Percentiles rank a stretch among this genome's conserved stretches.
These are phyloP conservation scores for Hirschioporus abietinus DNA, from an alignment of 768 basidiomycete genomes.

Conservation along the genomic window DNA sequence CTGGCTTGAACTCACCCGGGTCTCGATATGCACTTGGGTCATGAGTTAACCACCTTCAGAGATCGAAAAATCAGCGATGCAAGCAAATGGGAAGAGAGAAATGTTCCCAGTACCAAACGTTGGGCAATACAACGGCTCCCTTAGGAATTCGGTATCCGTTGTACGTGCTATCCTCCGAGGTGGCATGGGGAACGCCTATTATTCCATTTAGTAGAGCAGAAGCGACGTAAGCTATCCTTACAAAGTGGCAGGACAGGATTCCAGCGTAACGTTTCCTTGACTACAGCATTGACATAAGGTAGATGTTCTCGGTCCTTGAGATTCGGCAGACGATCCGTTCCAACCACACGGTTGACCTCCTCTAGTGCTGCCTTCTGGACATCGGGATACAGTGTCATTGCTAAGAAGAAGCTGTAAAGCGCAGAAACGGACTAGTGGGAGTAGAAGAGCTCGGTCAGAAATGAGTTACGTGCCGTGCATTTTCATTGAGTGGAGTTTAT, in stretches of 20 bases:
- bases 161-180: neutral
- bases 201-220: neutral
- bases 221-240: constrained; percentile 1
- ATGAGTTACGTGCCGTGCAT: too few relatives aligned
- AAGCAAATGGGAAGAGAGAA: neutral
- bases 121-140: neutral
- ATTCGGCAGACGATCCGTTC: constrained; percentile 29
- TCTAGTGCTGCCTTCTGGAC: constrained; percentile 31
- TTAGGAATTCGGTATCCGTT: neutral
- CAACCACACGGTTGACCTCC: constrained; percentile 35
- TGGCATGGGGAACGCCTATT: constrained; percentile 9
- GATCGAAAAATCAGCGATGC: neutral
- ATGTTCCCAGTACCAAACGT: constrained; percentile 9
- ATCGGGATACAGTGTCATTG: constrained; percentile 34
- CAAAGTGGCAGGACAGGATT: constrained; percentile 18
- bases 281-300: constrained; percentile 31
- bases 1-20: constrained; percentile 31
- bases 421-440: constrained; percentile 25
- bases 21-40: constrained; percentile 29
- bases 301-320: constrained; percentile 25
- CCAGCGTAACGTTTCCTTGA: constrained; percentile 29
- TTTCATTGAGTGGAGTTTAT: constrained; percentile 9
- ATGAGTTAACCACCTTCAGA: constrained; percentile 26
- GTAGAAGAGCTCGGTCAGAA: neutral
- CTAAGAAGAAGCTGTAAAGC: constrained; percentile 30